Percentiles rank a stretch among this genome's conserved stretches.
phyloP scores from a whole-genome alignment of 2,329 filamentous ascomycete genomes.

The Colletotrichum neosansevieriae region DNA sequence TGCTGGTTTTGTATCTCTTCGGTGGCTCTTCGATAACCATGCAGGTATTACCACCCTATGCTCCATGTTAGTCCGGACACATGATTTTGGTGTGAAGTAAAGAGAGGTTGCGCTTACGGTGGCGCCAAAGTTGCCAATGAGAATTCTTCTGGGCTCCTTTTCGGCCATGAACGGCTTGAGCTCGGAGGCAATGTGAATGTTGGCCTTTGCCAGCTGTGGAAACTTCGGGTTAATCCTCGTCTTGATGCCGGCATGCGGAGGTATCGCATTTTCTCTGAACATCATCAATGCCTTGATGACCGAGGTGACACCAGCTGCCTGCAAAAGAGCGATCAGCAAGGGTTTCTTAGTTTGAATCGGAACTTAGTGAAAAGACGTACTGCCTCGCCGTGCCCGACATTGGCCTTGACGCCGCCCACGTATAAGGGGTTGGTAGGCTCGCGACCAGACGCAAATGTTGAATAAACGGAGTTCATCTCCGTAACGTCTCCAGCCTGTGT shows the following conservation, averaged over 20 bases:
- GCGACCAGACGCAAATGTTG: constrained; percentile 1
- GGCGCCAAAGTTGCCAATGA: constrained; percentile 78
- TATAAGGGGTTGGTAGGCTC: neutral
- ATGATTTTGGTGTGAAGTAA: neutral
- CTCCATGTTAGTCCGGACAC: neutral
- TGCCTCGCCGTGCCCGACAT: constrained; percentile 1
- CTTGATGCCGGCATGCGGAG: constrained; percentile 73
- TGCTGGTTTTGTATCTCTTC: neutral
- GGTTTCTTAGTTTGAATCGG: neutral
- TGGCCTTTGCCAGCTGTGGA: constrained; percentile 66
- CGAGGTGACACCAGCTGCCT: neutral
- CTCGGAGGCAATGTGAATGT: constrained; percentile 68
- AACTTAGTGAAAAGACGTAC: neutral
- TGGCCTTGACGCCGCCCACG: constrained; percentile 6
- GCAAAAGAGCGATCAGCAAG: neutral
- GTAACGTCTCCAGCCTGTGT: constrained; percentile 5
- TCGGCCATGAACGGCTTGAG: constrained; percentile 58
- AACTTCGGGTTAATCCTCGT: constrained; percentile 70
- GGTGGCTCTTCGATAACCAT: constrained; percentile 4
- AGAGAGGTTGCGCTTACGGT: constrained; percentile 49
- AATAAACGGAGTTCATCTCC: neutral
- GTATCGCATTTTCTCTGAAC: neutral
- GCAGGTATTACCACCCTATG: constrained; percentile 4
- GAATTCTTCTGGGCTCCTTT: constrained; percentile 57
- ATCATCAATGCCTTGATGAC: constrained; percentile 10